Evolutionary conservation across 441 rosid genomes (phyloP).

Genomic region (Capsella rubella): DNA sequence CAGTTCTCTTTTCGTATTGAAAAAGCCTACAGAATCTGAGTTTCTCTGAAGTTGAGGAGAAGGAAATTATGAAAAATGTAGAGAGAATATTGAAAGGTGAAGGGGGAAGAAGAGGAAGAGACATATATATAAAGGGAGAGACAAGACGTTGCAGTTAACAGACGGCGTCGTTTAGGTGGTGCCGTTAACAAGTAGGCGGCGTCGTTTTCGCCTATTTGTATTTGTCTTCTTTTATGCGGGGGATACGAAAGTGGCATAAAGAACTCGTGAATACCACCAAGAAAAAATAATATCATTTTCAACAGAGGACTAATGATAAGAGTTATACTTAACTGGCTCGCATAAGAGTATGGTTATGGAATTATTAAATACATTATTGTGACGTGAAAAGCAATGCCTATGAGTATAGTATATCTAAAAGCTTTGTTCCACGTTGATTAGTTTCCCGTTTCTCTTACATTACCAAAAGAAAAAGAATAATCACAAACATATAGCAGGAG

Average conservation of each 20-base stretch:
- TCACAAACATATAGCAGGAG: no score
- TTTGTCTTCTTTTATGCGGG: not conserved
- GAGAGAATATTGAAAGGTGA: slow-evolving; percentile 17
- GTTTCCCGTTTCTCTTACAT: no score
- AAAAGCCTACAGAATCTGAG: not conserved
- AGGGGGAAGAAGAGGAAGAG: not conserved
- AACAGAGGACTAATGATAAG: not conserved
- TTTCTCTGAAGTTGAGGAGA: not conserved
- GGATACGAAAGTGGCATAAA: slow-evolving; percentile 19
- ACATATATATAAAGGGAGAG: slow-evolving; percentile 24
- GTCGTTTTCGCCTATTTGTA: slow-evolving; percentile 12
- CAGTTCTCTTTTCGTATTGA: not conserved
- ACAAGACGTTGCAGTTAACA: slow-evolving; percentile 10
- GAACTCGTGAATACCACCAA: not conserved
- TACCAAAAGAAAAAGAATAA: no score
- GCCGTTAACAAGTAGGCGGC: slow-evolving; percentile 6
- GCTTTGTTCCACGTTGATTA: no score
- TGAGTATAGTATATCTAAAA: not conserved
- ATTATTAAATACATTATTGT: slow-evolving; percentile 23
- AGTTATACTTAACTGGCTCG: slow-evolving; percentile 1
- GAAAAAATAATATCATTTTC: not conserved
- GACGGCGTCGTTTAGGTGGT: slow-evolving; percentile 26
- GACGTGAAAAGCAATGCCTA: slow-evolving; percentile 37
- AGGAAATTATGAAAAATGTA: not conserved
- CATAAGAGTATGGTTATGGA: not conserved